Percentiles rank a stretch among this genome's conserved stretches.
phyloP scores from a whole-genome alignment of 371 early-diverging fungal species.

The Mucor mucedo region DNA sequence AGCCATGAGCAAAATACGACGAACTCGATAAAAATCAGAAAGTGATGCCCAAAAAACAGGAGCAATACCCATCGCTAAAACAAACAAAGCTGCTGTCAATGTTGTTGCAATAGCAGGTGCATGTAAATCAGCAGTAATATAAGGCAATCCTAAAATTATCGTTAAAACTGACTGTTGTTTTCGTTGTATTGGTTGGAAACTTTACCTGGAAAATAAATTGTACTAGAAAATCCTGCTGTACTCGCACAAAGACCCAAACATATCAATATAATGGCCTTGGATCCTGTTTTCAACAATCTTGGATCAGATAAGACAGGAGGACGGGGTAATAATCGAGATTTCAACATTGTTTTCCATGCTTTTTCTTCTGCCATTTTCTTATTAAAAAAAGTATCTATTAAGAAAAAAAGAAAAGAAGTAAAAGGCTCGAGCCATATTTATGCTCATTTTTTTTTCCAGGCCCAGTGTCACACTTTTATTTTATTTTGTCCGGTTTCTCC shows the following conservation, averaged over 20 bases:
- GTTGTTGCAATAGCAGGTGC: slow-evolving; percentile 56
- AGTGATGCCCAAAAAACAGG: slow-evolving; percentile 70
- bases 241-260: slow-evolving; percentile 17
- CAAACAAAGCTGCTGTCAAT: slow-evolving; percentile 60
- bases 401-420: background rate
- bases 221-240: slow-evolving; percentile 33
- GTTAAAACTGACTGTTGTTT: background rate
- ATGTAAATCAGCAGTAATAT: slow-evolving; percentile 51
- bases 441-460: background rate
- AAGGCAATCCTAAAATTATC: slow-evolving; percentile 41
- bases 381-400: background rate
- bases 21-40: slow-evolving; percentile 63
- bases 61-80: slow-evolving; percentile 62
- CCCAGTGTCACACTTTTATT: slow-evolving; percentile 1
- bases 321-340: slow-evolving; percentile 9
- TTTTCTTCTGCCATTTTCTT: slow-evolving; percentile 10
- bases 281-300: slow-evolving; percentile 5
- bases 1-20: slow-evolving; percentile 62
- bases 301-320: slow-evolving; percentile 29
- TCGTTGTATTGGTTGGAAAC: background rate
- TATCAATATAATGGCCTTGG: slow-evolving; percentile 11
- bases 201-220: slow-evolving; percentile 38
- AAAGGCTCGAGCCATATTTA: slow-evolving; percentile 4
- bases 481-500: slow-evolving; percentile 7
- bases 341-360: slow-evolving; percentile 5